Percentiles rank a stretch among this genome's conserved stretches.
These are phyloP conservation scores for Musa acuminata DNA, from an alignment of 176 grass and related monocot genomes.

Conservation along the genomic window DNA sequence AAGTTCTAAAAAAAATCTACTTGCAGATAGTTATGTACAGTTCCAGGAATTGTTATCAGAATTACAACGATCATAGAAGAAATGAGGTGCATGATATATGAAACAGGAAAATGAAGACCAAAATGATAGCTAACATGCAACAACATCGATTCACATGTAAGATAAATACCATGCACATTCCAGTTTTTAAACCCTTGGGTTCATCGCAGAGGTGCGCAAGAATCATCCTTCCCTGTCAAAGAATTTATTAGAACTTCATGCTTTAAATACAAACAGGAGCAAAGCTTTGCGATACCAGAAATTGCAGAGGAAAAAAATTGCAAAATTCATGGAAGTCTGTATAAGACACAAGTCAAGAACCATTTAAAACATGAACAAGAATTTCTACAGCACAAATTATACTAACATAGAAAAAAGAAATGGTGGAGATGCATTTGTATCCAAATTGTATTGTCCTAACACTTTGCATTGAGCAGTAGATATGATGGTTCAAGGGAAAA, in stretches of 20 bases:
- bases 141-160: not conserved
- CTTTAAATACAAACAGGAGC: not conserved
- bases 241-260: not conserved
- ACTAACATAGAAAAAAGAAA: not conserved
- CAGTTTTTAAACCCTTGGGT: conserved; percentile 93
- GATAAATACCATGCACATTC: conserved; percentile 78
- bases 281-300: not conserved
- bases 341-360: not conserved
- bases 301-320: not conserved
- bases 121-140: conserved; percentile 18
- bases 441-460: too few species aligned
- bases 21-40: not conserved
- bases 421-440: too few species aligned
- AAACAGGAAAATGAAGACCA: conserved; percentile 1
- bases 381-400: not conserved
- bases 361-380: not conserved
- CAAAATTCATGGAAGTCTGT: too few species aligned
- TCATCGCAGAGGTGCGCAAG: conserved; percentile 87
- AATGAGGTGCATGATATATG: not conserved
- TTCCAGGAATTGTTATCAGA: not conserved
- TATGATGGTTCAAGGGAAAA: too few species aligned
- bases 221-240: conserved; percentile 91
- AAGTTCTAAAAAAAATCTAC: not conserved
- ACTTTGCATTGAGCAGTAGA: too few species aligned
- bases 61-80: too few species aligned